These are phyloP conservation scores for Leishmania amazonensis DNA, from an alignment of 208 protist species.

Conservation along the genomic window DNA sequence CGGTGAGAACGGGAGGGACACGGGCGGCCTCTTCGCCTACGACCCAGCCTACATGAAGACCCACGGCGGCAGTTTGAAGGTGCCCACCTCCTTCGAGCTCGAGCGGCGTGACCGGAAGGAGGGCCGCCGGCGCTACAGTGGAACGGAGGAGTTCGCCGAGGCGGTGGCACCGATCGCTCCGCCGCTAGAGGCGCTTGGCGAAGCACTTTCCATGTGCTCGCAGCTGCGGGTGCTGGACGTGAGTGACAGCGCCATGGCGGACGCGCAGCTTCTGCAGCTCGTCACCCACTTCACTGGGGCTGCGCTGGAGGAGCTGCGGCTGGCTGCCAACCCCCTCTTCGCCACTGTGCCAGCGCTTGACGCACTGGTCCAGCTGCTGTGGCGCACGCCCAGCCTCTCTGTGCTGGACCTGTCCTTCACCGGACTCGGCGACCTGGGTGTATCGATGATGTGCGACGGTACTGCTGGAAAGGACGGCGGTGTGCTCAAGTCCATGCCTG, in stretches of 20 bases:
- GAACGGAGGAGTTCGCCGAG: slow-evolving; percentile 29
- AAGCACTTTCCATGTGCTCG: slow-evolving; percentile 52
- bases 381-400: slow-evolving; percentile 26
- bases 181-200: slow-evolving; percentile 46
- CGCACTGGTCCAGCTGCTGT: slow-evolving; percentile 45
- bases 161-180: neutral
- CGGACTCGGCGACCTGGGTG: slow-evolving; percentile 62
- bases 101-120: slow-evolving; percentile 66
- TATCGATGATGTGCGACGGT: slow-evolving; percentile 73
- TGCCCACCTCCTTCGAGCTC: slow-evolving; percentile 79
- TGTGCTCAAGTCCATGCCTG: slow-evolving; percentile 39
- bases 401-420: slow-evolving; percentile 73
- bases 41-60: slow-evolving; percentile 58
- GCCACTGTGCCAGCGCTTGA: slow-evolving; percentile 35
- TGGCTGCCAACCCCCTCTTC: slow-evolving; percentile 76
- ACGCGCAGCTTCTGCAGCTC: slow-evolving; percentile 38
- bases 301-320: slow-evolving; percentile 42
- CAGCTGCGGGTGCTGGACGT: slow-evolving; percentile 55
- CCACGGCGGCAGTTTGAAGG: slow-evolving; percentile 37
- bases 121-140: slow-evolving; percentile 63
- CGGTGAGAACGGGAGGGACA: slow-evolving; percentile 4
- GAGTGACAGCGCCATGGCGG: slow-evolving; percentile 50
- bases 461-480: slow-evolving; percentile 16
- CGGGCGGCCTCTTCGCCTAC: slow-evolving; percentile 63
- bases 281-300: slow-evolving; percentile 26